Percentiles rank a stretch among this genome's conserved stretches.
Evolutionary conservation across 2,329 filamentous ascomycete genomes (phyloP).

Genomic region (Penicillium sp.): DNA sequence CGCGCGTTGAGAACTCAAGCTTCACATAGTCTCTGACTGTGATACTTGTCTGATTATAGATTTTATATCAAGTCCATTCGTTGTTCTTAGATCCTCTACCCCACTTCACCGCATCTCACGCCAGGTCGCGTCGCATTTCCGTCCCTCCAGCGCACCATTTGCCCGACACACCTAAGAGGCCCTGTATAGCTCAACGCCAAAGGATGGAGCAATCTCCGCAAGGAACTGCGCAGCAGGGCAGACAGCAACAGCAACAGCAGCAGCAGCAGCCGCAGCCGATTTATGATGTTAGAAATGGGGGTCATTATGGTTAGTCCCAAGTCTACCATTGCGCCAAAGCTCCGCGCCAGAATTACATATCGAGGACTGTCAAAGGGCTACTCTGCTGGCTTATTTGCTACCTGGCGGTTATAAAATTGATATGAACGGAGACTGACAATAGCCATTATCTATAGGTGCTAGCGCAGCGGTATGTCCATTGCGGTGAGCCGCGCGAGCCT

Average conservation of each 20-base stretch:
- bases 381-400: neutral
- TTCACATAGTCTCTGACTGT: neutral
- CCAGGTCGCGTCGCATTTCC: conserved; percentile 6
- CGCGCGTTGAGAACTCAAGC: conserved; percentile 2
- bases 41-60: neutral
- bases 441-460: conserved; percentile 52
- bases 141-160: neutral
- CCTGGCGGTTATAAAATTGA: neutral
- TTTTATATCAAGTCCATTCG: neutral
- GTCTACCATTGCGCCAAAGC: neutral
- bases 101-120: neutral
- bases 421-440: conserved; percentile 10
- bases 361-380: neutral
- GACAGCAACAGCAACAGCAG: conserved; percentile 56
- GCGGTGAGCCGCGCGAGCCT: neutral
- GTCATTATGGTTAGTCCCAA: conserved; percentile 67
- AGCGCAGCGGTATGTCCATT: conserved; percentile 61
- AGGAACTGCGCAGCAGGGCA: conserved; percentile 57
- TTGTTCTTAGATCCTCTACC: neutral
- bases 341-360: neutral
- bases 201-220: conserved; percentile 58
- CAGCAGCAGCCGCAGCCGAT: conserved; percentile 56
- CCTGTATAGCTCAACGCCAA: neutral
- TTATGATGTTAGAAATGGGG: conserved; percentile 72
- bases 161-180: neutral